Evolutionary conservation across 306 rosid genomes (phyloP), one percentile per base, ranked within the genome.

Genomic region (Benincasa hispida): DNA sequence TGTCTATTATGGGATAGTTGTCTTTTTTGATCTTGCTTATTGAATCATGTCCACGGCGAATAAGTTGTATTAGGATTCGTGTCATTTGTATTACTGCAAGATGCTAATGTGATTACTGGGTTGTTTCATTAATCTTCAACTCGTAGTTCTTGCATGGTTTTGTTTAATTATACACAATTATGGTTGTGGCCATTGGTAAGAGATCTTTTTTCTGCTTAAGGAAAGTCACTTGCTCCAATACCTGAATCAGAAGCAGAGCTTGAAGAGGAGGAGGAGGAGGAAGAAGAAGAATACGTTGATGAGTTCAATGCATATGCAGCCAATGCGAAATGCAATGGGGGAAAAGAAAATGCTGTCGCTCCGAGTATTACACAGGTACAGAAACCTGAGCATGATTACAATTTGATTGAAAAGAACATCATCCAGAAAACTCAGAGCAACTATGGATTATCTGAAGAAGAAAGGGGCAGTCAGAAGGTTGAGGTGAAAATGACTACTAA

Each of bases 221-320:
- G 96, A 86, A 91, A 93, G 98, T 87, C 97, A 76, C 97, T 93
- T 82, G 95, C 97, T 91, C 91, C 98, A 78, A 93, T 93, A 85
- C 97, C 91, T 51, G 98, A 93, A 80, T 86, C 89, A 35, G 98
- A 90, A 83, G 96, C 83, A 82, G 98, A 93, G 90, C 79, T 85
- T 37, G 96, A 93, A 76, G 96, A 88, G 59, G 88, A 87, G 63
- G 97, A 88, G 70, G 88, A 87, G 63, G 97, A 88, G 70, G 88
- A 87, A 42, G 97, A 57, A 54, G 83, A 80, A 22, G 86, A 87
- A 66, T 76, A 58, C 11, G 79, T 51, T 34, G 82, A 60, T 73
- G 81, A 78, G 68, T 76, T 58, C 66, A 68, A 66, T 73, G 37
- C 75, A 73, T 77, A 84, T 58, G 79, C 39, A 42, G 80, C 78